Base-by-base conservation (phyloP, 2,329 filamentous ascomycete species). In the Paecilomyces formosus region DNA sequence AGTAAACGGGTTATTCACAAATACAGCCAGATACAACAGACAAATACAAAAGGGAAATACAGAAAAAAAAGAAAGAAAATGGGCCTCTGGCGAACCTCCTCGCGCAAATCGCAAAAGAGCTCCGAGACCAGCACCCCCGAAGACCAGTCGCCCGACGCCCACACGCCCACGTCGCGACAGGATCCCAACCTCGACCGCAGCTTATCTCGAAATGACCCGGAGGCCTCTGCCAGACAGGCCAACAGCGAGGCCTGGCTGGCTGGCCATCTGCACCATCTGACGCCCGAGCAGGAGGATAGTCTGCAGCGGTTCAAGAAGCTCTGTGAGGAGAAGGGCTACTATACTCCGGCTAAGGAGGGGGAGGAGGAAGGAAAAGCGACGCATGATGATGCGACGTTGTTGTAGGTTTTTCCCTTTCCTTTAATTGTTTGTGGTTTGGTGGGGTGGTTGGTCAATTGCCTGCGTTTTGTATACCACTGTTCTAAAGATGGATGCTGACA, bases 221-320 rank as follows among this genome's bases (percentile, higher is more conserved):
- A 65, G 54, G 72, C 70, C 13, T 73, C 72, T 22, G 72, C 72
- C 24, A 66, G 65, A 51, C 70, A 72, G 57, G 72, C 72, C 15
- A 63, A 71, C 6, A 69, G 72, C 22, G 72, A 68, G 11, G 72
- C 65, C 35, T 75, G 72, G 72, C 64, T 75, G 39, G 69, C 70
- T 9, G 92, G 90, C n/a, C 92, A 96, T 72, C 78, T 93, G 53
- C 88, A 90, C 54, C 88, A 93, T 74, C 81, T 97, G 60, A 89
- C 79, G 26, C 77, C 81, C 21, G 79, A 83, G 55, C 89, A 97
- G 76, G 81, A 86, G 64, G 76, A 80, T 30, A 85, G 87, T 18
- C 80, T 97, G 55, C 73, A 76, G 24, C 80, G 84, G 50, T 96
- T 97, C 81, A 95, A 92, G 78, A 70, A 72, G 11, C 71, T 88